Evolutionary conservation across 306 rosid genomes (phyloP), one percentile per base, ranked within the genome.

Genomic region (Corylus heterophylla): DNA sequence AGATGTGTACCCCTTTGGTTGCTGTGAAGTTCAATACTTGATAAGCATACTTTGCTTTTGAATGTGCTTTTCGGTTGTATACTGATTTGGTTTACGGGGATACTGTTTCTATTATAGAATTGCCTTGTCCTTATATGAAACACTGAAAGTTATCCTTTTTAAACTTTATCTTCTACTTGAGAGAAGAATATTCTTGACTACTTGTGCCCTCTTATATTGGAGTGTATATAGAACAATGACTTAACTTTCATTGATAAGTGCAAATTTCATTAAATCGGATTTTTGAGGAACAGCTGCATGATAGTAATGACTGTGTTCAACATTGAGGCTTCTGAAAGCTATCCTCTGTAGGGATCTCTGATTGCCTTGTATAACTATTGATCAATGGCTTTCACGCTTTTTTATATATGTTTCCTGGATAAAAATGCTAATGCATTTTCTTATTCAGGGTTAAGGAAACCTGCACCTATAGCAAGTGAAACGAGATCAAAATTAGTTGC

Each of bases 1-100:
- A 59, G 64, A 73, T 73, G 73, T 79, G 76, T 76, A 71, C 74
- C 44, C 78, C 8, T 7, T 64, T 76, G 47, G 47, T 48, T 78
- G 27, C 44, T 1, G 4, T 44, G 31, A 54, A 22, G 42, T 54
- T 74, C 22, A 49, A 48, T 37, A 69, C 25, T 16, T 3, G 66
- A 31, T 39, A 35, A 74, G 42, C 54, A 45, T 25, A 37, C 51
- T 71, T 66, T 55, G 3, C 17, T 20, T 13, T 75, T 70, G 62
- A 39, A 20, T 52, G 42, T 71, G 12, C 20, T 63, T 63, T 63
- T 63, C 10, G 5, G 11, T 61, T 27, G 12, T 29, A 29, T 29
- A 45, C 12, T 63, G 44, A 63, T 63, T 31, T 63, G 42, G 37
- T 63, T 29, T 7, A 29, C 3, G 31, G 69, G 20, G 45, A 63